Conservation (phyloP, 148 eudicot species). For the Silene latifolia region DNA sequence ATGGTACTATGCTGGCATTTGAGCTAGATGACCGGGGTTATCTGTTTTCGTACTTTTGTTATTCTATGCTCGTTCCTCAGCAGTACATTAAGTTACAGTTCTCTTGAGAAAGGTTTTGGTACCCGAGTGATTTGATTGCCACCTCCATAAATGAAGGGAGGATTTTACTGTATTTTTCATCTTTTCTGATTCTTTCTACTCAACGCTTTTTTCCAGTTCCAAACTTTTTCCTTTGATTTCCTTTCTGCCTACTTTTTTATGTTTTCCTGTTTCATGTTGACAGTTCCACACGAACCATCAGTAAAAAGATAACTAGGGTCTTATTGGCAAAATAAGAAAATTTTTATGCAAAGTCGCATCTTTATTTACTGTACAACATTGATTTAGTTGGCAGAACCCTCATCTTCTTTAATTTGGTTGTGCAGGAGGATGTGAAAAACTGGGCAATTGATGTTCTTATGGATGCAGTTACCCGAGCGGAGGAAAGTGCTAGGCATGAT, state of each 20-base stretch:
- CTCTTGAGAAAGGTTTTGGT: neutral
- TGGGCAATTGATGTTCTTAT: constrained; percentile 46
- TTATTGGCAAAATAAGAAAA: neutral
- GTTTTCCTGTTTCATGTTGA: neutral
- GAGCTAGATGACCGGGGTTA: neutral
- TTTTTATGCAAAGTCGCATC: neutral
- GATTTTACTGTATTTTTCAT: neutral
- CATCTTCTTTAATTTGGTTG: constrained; percentile 10
- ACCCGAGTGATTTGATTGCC: neutral
- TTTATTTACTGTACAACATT: too few species aligned
- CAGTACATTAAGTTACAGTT: neutral
- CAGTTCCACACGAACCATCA: neutral
- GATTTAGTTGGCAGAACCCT: neutral
- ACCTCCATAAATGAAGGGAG: neutral
- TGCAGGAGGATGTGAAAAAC: constrained; percentile 50
- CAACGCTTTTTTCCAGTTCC: neutral
- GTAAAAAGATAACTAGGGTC: neutral
- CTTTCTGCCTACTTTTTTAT: neutral
- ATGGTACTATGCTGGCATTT: neutral
- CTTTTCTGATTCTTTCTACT: neutral
- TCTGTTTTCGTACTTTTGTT: neutral
- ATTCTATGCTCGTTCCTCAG: neutral
- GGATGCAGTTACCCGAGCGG: constrained; percentile 44
- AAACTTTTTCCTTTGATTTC: neutral
- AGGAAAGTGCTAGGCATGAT: constrained; percentile 28